Conservation (phyloP, 139 green algal genomes). For the Choricystis sp. region DNA sequence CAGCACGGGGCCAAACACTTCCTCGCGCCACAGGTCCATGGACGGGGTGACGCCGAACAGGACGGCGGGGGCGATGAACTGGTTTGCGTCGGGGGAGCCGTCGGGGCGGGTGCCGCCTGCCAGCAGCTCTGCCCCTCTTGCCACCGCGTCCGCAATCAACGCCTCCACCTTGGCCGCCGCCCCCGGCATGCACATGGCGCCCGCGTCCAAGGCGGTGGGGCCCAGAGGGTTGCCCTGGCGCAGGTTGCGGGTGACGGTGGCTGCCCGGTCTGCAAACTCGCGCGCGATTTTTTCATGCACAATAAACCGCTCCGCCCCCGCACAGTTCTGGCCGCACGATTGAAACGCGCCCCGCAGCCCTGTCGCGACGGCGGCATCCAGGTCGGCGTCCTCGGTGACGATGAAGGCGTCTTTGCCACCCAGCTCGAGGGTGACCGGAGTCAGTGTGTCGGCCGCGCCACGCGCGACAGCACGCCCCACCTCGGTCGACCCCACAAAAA, state of each 20-base stretch:
- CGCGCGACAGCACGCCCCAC: conserved; percentile 55
- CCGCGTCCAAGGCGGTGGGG: conserved; percentile 49
- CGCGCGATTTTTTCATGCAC: conserved; percentile 60
- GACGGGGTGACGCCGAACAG: conserved; percentile 45
- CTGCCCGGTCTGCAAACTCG: conserved; percentile 19
- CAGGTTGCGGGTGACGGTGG: background rate
- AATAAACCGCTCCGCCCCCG: conserved; percentile 87
- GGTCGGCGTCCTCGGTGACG: conserved; percentile 73
- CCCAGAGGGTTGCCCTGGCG: conserved; percentile 27
- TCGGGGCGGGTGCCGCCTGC: conserved; percentile 33
- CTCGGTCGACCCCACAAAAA: conserved; percentile 75
- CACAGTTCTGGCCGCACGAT: conserved; percentile 90
- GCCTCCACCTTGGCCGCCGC: conserved; percentile 63
- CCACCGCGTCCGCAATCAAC: conserved; percentile 80
- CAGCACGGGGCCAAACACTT: conserved; percentile 93
- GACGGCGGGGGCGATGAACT: conserved; percentile 93
- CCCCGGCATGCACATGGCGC: conserved; percentile 88
- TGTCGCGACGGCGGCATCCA: conserved; percentile 37
- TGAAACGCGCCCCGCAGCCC: conserved; percentile 78
- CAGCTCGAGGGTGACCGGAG: conserved; percentile 89
- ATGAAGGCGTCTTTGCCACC: conserved; percentile 95
- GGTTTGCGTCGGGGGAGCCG: conserved; percentile 15
- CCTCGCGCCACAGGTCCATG: conserved; percentile 83
- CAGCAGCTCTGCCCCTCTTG: conserved; percentile 57
- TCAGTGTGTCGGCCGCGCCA: conserved; percentile 58